A percentile compares a stretch with the other conserved stretches of the same genome.
phyloP scores from a whole-genome alignment of 768 basidiomycete species.

The Hypholoma fasciculare region DNA sequence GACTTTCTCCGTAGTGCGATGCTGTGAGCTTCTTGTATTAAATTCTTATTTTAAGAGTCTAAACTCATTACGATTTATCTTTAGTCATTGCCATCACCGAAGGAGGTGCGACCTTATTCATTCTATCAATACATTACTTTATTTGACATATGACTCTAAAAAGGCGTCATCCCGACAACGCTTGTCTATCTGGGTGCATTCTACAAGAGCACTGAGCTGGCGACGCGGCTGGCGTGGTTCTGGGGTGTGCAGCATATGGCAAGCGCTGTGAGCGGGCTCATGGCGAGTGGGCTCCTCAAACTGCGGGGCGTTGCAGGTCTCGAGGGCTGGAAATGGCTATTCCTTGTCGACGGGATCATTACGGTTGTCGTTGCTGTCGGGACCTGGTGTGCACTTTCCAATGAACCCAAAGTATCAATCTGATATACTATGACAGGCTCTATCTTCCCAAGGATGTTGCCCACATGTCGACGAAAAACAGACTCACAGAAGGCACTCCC shows the following conservation, averaged over 20 bases:
- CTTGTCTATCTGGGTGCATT: constrained; percentile 43
- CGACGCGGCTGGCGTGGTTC: constrained; percentile 41
- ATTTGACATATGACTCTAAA: neutral
- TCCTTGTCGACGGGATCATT: constrained; percentile 38
- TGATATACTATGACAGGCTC: constrained; percentile 24
- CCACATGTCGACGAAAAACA: constrained; percentile 24
- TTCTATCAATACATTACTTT: neutral
- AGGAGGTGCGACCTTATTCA: constrained; percentile 24
- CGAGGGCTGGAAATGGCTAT: constrained; percentile 44
- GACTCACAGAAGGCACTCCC: constrained; percentile 30
- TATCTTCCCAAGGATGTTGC: constrained; percentile 33
- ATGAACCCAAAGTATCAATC: too few relatives aligned
- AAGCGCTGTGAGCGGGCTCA: constrained; percentile 39
- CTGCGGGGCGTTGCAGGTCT: constrained; percentile 33
- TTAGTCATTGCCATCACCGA: constrained; percentile 41
- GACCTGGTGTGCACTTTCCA: constrained; percentile 26
- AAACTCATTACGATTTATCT: neutral
- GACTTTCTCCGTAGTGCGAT: constrained; percentile 23
- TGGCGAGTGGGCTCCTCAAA: constrained; percentile 39
- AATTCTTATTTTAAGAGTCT: neutral
- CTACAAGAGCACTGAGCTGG: constrained; percentile 44
- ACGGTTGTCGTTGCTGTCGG: constrained; percentile 32
- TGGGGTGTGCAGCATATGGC: constrained; percentile 40
- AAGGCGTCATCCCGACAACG: constrained; percentile 36
- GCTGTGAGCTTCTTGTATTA: constrained; percentile 21